Base-by-base conservation (phyloP, 2,329 filamentous ascomycete species). In the Alternaria incomplexa region DNA sequence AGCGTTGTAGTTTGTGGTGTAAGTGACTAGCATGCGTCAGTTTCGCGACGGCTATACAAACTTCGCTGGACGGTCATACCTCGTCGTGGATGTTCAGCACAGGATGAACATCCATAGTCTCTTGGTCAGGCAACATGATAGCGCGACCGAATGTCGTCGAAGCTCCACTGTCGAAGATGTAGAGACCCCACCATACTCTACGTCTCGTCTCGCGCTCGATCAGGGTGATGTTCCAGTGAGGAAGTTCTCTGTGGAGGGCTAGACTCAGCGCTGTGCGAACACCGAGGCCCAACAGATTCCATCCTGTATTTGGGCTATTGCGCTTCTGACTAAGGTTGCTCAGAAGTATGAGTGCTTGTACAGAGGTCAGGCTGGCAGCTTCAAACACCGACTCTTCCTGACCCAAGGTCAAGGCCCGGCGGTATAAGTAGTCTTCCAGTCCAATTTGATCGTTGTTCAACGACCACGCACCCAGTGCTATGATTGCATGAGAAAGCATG, bases 341-440 rank as follows among this genome's bases (percentile, higher is more conserved):
- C 26, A 73, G 46, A 12, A 73, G 62, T 13, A 73, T 65, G 17
- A 73, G 63, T 10, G 71, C 71, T 63, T 73, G 71, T 11, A 73
- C 65, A 2, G 70, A 71, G 3, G 71, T 69, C 23, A 73, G 53
- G 13, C 69, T 69, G 15, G 70, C 70, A 15, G 70, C 64, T 56
- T 73, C 71, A 40, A 73, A 73, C 1, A 73, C 70, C 4, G 68
- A 71, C 28, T 73, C 70, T 17, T 73, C 67, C 55, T 73, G 71
- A 20, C 71, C 70, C 10, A 73, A 51, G 4, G 71, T 68, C 15
- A 73, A 63, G 6, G 71, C 71, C 28, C 65, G 68, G 25, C 71
- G 71, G 28, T 73, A 73, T 1, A 73, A 52, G 32, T 71, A 73
- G 43, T 73, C 69, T 55, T 73, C 68, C 3, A 73, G 56, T 3